Base-by-base conservation (phyloP, 75 land plant genomes). In the Chamaecyparis obtusa region DNA sequence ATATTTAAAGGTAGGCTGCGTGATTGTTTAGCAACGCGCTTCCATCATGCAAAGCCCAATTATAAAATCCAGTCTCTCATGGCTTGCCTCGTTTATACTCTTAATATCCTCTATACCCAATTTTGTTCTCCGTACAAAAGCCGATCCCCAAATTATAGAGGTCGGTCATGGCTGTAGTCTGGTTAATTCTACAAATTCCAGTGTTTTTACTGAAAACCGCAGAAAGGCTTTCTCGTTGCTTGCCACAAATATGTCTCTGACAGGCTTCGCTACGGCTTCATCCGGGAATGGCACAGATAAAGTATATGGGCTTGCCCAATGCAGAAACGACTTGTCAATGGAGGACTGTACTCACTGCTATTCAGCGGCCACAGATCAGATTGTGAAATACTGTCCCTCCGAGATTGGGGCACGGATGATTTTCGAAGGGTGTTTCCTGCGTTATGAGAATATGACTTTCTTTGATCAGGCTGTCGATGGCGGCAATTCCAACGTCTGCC, bases 401-500 rank as follows among this genome's bases (percentile, higher is more conserved):
- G 30, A 39, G 0, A 57, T 4, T 19, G 91, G 92, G 1, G 92
- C 89, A 30, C 72, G 54, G 44, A 67, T 91, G 3, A 86, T 74
- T 33, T 64, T 88, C 10, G 92, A 91, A 79, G 92, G 91, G 3
- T 91, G 92, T 24, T 91, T 89, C 24, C 87, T 88, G 43, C 69
- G 92, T 16, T 91, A 88, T 36, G 92, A 88, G 76, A 91, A 89
- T 41, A 64, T 55, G 36, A 89, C 87, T 4, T 91, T 91, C 86
- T 91, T 87, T 74, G 33, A 78, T 75, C 46, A 88, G 82, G 80
- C 56, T 8, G 19, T 43, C 55, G 88, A 77, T 84, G 24, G 1
- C 9, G 16, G 55, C 17, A 32, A 51, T 13, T 41, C 17, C 13
- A 86, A 0, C 3, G 78, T 83, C 43, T 84, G 84, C 54, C 14